Conservation (phyloP, 129 eudicot species). For the Flaveria bidentis region DNA sequence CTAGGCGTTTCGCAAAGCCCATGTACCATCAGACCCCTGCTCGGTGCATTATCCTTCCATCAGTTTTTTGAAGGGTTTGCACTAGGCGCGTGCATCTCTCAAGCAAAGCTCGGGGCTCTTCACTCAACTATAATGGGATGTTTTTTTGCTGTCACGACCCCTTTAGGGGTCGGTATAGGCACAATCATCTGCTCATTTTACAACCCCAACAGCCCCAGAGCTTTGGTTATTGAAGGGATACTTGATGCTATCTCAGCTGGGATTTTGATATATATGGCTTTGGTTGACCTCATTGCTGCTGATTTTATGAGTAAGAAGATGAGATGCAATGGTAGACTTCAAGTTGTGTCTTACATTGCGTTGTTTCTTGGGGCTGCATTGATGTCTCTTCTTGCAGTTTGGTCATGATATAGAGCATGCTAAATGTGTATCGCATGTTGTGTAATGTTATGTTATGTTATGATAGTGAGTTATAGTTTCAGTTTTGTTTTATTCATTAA, state of each 20-base stretch:
- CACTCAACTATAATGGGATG: constrained; percentile 64
- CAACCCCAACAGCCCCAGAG: constrained; percentile 68
- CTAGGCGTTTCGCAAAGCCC: constrained; percentile 88
- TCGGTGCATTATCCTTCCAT: constrained; percentile 76
- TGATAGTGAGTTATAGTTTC: not conserved
- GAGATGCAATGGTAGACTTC: constrained; percentile 71
- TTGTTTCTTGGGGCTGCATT: constrained; percentile 68
- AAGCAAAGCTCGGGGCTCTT: constrained; percentile 54
- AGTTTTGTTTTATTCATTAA: not conserved
- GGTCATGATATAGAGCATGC: constrained; percentile 47
- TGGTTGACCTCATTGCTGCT: constrained; percentile 82
- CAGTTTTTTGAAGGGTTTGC: constrained; percentile 92
- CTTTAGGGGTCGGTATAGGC: constrained; percentile 63
- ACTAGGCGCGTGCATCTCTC: constrained; percentile 82
- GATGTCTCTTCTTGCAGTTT: constrained; percentile 63
- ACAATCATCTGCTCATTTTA: constrained; percentile 47
- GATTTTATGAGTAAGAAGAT: constrained; percentile 85
- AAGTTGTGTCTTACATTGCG: constrained; percentile 60
- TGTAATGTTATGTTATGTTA: not conserved
- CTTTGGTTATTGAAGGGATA: constrained; percentile 64
- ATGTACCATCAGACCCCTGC: constrained; percentile 64
- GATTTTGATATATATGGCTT: constrained; percentile 75
- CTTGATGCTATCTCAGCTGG: constrained; percentile 79
- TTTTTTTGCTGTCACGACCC: constrained; percentile 69
- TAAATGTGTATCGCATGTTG: not conserved